Base-by-base conservation (phyloP, 805 yeast genomes). In the Barnettozyma populi region DNA sequence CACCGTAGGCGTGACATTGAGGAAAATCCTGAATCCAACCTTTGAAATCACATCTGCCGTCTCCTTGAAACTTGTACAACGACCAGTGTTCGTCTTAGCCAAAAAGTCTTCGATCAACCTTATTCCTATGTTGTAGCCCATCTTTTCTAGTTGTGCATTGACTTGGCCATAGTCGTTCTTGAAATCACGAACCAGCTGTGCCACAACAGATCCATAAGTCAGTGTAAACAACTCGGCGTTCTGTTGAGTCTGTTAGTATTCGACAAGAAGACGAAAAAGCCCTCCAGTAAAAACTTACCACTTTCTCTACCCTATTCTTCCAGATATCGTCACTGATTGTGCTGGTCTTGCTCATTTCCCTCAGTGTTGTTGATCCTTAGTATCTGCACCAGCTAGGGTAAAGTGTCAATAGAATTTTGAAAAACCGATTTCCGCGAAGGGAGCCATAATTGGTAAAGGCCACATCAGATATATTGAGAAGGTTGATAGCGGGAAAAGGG, bases 71-170 rank as follows among this genome's bases (percentile, higher is more conserved):
- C 79, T 74, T 20, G 73, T 73, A 64, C 99, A 94, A 50, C 99
- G 73, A 36, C 87, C 85, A 1, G 85, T 73, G n/a, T 88, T 90
- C 0, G 96, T 82, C 59, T 85, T 82, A 27, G 97, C 95, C 36
- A 94, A 71, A 60, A 92, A 89, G 63, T 94, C 99, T 61, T 94
- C 99, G 43, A 94, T 87, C 49, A 94, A 66, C 53, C 99, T 72
- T 42, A 90, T 70, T 1, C 99, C 99, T 36, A 94, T 94, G 63
- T 87, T 90, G 65, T 90, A 88, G 1, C 99, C 99, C 98, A 94
- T 92, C 53, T 80, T 78, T 59, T 84, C 96, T 43, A 94, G 72
- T 61, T 92, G 95, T 44, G 72, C 71, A 62, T 94, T 94, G 49
- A 94, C 96, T 58, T 82, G 82, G 7, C 61, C 63, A 64, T 88